phyloP scores from a whole-genome alignment of 1,284 basidiomycete species.

The Pholiota adiposa region DNA sequence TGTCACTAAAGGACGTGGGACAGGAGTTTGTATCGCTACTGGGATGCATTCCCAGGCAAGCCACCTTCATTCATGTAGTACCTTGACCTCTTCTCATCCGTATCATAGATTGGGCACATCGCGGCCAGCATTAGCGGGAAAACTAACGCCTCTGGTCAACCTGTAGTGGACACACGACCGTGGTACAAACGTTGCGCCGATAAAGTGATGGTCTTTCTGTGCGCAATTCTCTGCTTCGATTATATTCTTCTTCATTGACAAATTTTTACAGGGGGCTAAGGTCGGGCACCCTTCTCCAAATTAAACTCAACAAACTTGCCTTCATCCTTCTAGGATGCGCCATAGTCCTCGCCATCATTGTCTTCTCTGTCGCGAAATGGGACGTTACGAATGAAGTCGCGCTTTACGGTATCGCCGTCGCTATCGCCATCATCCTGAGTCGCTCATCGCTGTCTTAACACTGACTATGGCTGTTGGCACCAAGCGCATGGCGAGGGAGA shows the following conservation, averaged over 20 bases:
- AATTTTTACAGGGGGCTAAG: conserved; percentile 31
- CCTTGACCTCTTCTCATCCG: neutral
- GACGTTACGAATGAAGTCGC: conserved; percentile 46
- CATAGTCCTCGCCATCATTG: conserved; percentile 58
- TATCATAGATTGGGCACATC: conserved; percentile 56
- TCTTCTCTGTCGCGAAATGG: conserved; percentile 54
- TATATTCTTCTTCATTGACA: neutral
- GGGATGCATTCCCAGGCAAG: conserved; percentile 64
- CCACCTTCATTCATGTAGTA: neutral
- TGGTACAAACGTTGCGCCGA: conserved; percentile 24
- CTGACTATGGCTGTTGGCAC: conserved; percentile 56
- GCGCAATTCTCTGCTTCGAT: conserved; percentile 15
- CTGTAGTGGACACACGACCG: conserved; percentile 20
- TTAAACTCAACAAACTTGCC: conserved; percentile 62
- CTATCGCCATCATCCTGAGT: conserved; percentile 48
- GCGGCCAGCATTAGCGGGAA: conserved; percentile 42
- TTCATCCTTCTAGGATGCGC: conserved; percentile 62
- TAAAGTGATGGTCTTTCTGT: conserved; percentile 30
- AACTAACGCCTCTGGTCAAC: conserved; percentile 16
- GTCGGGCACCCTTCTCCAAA: conserved; percentile 61
- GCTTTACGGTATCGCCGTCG: conserved; percentile 49
- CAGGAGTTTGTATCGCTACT: conserved; percentile 60
- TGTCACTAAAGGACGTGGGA: conserved; percentile 69
- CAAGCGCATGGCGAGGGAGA: conserved; percentile 52
- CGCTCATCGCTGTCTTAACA: conserved; percentile 46